phyloP scores from a whole-genome alignment of 768 basidiomycete genomes.

The Leccinellum luteum region DNA sequence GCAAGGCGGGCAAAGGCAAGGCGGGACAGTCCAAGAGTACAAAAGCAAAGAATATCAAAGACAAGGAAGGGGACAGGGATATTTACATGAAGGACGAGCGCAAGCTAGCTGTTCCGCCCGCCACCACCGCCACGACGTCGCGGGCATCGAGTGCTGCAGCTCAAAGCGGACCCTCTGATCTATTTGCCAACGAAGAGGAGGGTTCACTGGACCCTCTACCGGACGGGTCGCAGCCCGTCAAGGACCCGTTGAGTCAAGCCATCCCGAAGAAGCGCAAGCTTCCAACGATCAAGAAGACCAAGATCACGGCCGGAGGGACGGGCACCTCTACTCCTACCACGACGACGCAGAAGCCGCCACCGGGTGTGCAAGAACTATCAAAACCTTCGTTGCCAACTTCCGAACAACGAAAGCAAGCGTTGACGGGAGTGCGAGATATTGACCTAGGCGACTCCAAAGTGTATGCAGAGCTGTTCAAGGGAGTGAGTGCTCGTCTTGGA shows the following conservation, averaged over 20 bases:
- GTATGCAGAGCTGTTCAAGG: constrained; percentile 64
- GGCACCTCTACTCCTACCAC: constrained; percentile 25
- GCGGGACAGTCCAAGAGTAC: constrained; percentile 12
- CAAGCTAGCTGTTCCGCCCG: constrained; percentile 22
- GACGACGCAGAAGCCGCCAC: constrained; percentile 22
- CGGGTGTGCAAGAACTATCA: constrained; percentile 21
- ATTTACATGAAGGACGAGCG: constrained; percentile 44
- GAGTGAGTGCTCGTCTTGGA: constrained; percentile 34
- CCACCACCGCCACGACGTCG: constrained; percentile 17
- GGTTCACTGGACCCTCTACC: constrained; percentile 7
- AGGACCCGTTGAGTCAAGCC: constrained; percentile 22
- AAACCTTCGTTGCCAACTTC: constrained; percentile 27
- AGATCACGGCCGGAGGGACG: constrained; percentile 30
- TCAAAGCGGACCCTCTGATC: constrained; percentile 29
- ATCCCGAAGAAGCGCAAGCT: constrained; percentile 61
- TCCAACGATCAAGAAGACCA: constrained; percentile 68
- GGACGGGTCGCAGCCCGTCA: constrained; percentile 27
- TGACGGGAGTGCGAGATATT: constrained; percentile 52
- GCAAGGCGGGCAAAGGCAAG: constrained; percentile 25
- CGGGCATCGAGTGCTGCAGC: constrained; percentile 32
- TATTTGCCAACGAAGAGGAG: constrained; percentile 33
- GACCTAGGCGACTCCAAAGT: constrained; percentile 60
- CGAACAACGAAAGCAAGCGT: constrained; percentile 39
- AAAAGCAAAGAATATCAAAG: constrained; percentile 31
- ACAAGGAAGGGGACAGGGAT: constrained; percentile 35